A percentile compares a stretch with the other conserved stretches of the same genome.
Conservation (phyloP, 208 protist genomes). For the Acanthamoeba sp. region DNA sequence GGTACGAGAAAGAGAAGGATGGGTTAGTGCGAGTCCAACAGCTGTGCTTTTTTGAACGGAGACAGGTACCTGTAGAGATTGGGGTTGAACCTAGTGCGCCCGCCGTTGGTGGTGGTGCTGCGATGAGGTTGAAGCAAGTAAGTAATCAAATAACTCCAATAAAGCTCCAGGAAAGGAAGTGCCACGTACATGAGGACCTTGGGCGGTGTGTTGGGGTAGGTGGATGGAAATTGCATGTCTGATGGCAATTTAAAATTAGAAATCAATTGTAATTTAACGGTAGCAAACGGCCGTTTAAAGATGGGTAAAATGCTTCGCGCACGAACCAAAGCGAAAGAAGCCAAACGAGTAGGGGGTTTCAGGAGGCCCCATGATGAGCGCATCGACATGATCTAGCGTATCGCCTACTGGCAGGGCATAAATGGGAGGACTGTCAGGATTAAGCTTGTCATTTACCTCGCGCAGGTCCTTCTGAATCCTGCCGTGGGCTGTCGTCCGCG, state of each 20-base stretch:
- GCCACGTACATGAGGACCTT: slow-evolving; percentile 73
- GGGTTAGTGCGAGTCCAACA: too few species aligned
- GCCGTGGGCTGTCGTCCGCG: slow-evolving; percentile 55
- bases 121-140: neutral
- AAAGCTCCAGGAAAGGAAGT: neutral
- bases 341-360: slow-evolving; percentile 78
- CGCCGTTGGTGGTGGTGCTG: slow-evolving; percentile 75
- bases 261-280: neutral
- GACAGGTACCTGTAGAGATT: too few species aligned
- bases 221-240: slow-evolving; percentile 73
- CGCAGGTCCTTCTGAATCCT: slow-evolving; percentile 76
- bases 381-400: slow-evolving; percentile 70
- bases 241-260: neutral
- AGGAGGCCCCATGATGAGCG: slow-evolving; percentile 76
- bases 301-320: too few species aligned
- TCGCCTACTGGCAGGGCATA: slow-evolving; percentile 67
- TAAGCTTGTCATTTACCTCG: slow-evolving; percentile 69
- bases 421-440: slow-evolving; percentile 67
- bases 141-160: too few species aligned
- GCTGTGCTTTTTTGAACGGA: too few species aligned
- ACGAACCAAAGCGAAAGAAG: slow-evolving; percentile 79
- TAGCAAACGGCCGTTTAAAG: too few species aligned
- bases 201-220: slow-evolving; percentile 75
- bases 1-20: too few species aligned
- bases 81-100: slow-evolving; percentile 74